phyloP scores from a whole-genome alignment of 345 rosid genomes.

The Rhodomyrtus tomentosa region DNA sequence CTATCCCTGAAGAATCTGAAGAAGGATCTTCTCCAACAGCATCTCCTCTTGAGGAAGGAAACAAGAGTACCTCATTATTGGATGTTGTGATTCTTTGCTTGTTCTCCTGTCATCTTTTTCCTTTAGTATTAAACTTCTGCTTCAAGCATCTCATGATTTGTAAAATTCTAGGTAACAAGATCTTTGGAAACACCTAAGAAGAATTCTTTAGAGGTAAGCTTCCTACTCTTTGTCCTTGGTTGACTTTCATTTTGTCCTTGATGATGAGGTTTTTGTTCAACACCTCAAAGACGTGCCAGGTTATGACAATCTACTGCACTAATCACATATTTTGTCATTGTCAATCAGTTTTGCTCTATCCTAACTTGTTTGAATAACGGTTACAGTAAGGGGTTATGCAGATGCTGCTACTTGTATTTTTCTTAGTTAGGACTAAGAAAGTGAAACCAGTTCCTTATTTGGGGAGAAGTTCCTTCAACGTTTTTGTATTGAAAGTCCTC shows the following conservation, averaged over 20 bases:
- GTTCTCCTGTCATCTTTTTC: background rate
- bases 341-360: background rate
- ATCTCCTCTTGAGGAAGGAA: constrained; percentile 40
- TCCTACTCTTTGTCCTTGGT: background rate
- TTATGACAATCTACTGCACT: background rate
- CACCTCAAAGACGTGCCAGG: background rate
- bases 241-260: background rate
- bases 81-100: constrained; percentile 32
- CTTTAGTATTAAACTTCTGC: background rate
- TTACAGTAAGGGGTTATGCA: too few species aligned
- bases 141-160: background rate
- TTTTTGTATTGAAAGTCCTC: background rate
- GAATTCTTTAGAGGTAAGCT: constrained; percentile 48
- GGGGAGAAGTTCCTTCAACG: background rate
- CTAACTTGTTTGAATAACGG: background rate
- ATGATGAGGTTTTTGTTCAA: background rate
- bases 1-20: constrained; percentile 88
- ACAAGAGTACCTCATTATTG: constrained; percentile 20
- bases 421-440: too few species aligned
- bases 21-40: constrained; percentile 69
- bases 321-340: background rate
- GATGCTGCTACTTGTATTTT: too few species aligned
- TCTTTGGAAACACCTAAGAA: constrained; percentile 43
- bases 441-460: too few species aligned
- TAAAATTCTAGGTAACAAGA: constrained; percentile 37